Evolutionary conservation across 2,329 filamentous ascomycete species (phyloP).

Genomic region (Fusarium tricinctum): DNA sequence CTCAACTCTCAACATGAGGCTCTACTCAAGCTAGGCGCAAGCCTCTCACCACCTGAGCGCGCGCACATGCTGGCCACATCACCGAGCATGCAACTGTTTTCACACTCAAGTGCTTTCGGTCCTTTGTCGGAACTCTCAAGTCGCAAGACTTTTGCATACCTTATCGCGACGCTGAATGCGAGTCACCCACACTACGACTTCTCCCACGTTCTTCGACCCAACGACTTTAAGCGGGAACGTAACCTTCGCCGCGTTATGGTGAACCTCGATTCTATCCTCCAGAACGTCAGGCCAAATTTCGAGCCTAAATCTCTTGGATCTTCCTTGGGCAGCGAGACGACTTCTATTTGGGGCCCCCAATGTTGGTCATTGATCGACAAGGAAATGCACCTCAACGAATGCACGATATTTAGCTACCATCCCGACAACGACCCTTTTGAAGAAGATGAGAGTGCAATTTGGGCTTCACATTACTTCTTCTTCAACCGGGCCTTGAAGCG

Average conservation of each 20-base stretch:
- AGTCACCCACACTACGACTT: slow-evolving; percentile 95
- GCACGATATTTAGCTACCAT: slow-evolving; percentile 89
- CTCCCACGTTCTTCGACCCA: slow-evolving; percentile 88
- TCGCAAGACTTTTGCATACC: slow-evolving; percentile 92
- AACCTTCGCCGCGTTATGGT: slow-evolving; percentile 86
- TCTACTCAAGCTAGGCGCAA: slow-evolving; percentile 86
- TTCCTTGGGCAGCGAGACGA: slow-evolving; percentile 61
- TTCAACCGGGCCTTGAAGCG: slow-evolving; percentile 94
- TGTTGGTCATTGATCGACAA: slow-evolving; percentile 96
- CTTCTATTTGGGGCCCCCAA: slow-evolving; percentile 83
- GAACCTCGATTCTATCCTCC: slow-evolving; percentile 87
- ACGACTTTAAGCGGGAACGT: slow-evolving; percentile 89
- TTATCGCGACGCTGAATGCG: slow-evolving; percentile 96
- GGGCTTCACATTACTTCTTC: slow-evolving; percentile 97
- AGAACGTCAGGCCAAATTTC: slow-evolving; percentile 81
- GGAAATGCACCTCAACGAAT: slow-evolving; percentile 92
- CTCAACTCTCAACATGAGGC: slow-evolving; percentile 93
- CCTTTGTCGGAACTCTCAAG: slow-evolving; percentile 89
- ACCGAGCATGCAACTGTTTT: slow-evolving; percentile 73
- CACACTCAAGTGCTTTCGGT: slow-evolving; percentile 91
- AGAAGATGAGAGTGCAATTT: slow-evolving; percentile 92
- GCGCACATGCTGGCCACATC: slow-evolving; percentile 75
- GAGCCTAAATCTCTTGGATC: slow-evolving; percentile 61
- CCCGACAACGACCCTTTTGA: slow-evolving; percentile 92
- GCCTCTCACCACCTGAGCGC: slow-evolving; percentile 85